phyloP scores from a whole-genome alignment of 2,329 filamentous ascomycete species.

The Chrysoporthe cubensis region DNA sequence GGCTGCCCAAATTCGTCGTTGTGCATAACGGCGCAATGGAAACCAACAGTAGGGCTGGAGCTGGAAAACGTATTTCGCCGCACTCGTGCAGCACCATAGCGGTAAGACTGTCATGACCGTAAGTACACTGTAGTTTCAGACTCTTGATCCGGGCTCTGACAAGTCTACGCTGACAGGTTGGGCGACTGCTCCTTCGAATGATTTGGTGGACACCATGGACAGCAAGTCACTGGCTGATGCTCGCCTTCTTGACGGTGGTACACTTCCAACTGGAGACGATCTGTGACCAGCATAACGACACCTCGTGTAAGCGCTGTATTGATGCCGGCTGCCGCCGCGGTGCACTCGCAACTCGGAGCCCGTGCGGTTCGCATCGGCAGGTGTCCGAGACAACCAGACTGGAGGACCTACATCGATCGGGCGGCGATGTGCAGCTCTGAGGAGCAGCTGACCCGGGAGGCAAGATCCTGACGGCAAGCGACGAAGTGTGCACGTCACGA shows the following conservation, averaged over 20 bases:
- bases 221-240: background rate
- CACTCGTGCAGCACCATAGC: constrained; percentile 2
- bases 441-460: background rate
- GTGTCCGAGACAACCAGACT: constrained; percentile 1
- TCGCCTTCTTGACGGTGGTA: background rate
- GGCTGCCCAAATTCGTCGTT: background rate
- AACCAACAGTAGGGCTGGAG: constrained; percentile 9
- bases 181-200: background rate
- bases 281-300: background rate
- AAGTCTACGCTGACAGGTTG: background rate
- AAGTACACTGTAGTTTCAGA: background rate
- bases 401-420: background rate
- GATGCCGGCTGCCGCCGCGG: background rate
- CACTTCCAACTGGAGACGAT: background rate
- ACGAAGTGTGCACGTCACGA: background rate
- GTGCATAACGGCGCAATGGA: constrained; percentile 11
- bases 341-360: background rate
- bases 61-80: background rate
- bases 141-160: background rate
- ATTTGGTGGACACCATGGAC: background rate
- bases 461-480: background rate
- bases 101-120: background rate
- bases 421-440: background rate
- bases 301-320: background rate
- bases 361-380: background rate